Evolutionary conservation across 805 yeast species (phyloP).

Genomic region (Myxozyma udenii): DNA sequence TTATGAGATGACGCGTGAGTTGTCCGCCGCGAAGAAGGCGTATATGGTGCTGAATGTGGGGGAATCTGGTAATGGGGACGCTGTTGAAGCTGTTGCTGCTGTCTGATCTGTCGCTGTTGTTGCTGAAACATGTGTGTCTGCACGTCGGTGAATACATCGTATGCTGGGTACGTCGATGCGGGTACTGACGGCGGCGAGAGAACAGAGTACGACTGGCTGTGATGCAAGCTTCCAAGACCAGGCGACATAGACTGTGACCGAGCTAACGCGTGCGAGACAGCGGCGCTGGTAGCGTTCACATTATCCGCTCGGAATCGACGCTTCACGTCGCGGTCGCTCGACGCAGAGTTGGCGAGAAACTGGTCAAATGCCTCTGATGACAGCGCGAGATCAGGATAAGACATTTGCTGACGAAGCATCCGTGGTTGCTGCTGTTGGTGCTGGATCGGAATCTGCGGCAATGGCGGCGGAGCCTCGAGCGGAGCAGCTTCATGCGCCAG

Average conservation of each 20-base stretch:
- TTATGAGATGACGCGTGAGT: neutral
- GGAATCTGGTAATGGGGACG: too few species aligned
- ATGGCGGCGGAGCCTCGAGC: neutral
- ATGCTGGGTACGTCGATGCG: neutral
- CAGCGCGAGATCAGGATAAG: neutral
- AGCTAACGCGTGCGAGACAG: neutral
- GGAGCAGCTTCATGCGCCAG: neutral
- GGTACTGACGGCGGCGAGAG: neutral
- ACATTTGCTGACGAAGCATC: neutral
- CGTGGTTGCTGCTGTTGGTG: conserved; percentile 11
- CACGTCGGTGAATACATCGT: neutral
- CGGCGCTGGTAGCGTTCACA: neutral
- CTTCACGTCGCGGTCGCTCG: neutral
- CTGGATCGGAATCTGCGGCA: conserved; percentile 6
- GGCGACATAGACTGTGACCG: neutral
- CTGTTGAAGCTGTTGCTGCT: neutral
- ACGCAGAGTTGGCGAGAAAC: too few species aligned
- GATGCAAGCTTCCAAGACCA: neutral
- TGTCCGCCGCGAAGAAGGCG: too few species aligned
- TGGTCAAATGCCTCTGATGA: neutral
- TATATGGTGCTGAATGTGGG: too few species aligned
- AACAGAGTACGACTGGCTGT: neutral
- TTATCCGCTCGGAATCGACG: neutral
- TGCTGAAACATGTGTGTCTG: neutral
- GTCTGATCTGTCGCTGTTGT: conserved; percentile 3